Conservation (phyloP, 768 basidiomycete genomes). For the Lentinula detonsa region DNA sequence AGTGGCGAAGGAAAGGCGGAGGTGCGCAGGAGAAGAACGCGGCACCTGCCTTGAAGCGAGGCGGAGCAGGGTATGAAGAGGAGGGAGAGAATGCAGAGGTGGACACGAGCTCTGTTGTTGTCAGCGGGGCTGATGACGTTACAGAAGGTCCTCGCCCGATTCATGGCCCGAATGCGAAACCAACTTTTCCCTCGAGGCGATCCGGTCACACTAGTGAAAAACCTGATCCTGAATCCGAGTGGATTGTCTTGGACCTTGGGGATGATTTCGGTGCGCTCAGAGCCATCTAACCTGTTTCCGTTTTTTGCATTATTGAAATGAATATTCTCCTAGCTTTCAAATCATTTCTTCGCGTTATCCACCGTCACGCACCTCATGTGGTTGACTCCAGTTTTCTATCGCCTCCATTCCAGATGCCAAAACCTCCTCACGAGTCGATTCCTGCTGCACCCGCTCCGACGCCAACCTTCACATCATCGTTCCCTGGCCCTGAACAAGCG, state of each 20-base stretch:
- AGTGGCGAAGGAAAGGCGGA: not conserved
- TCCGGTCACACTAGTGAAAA: not conserved
- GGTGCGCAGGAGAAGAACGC: not conserved
- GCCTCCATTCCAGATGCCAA: conserved; percentile 9
- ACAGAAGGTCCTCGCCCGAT: not conserved
- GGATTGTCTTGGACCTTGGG: conserved; percentile 48
- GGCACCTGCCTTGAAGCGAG: not conserved
- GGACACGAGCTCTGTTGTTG: conserved; percentile 1
- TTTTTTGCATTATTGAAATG: not conserved
- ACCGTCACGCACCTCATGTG: conserved; percentile 29
- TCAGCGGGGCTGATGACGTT: not conserved
- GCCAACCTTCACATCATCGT: conserved; percentile 18
- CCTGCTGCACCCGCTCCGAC: conserved; percentile 19
- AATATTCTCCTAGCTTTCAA: conserved; percentile 31
- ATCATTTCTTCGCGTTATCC: conserved; percentile 47
- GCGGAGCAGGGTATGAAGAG: not conserved
- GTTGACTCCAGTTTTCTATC: conserved; percentile 38
- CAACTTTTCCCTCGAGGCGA: not conserved
- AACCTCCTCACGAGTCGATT: conserved; percentile 2
- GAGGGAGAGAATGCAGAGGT: not conserved
- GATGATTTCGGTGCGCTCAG: conserved; percentile 32
- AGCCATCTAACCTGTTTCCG: not conserved
- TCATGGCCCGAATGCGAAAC: not conserved
- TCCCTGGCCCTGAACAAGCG: not conserved
- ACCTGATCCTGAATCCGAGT: conserved; percentile 32